A percentile compares a stretch with the other conserved stretches of the same genome.
phyloP scores from a whole-genome alignment of 164 flowering plant species.

The Umbilicus rupestris region DNA sequence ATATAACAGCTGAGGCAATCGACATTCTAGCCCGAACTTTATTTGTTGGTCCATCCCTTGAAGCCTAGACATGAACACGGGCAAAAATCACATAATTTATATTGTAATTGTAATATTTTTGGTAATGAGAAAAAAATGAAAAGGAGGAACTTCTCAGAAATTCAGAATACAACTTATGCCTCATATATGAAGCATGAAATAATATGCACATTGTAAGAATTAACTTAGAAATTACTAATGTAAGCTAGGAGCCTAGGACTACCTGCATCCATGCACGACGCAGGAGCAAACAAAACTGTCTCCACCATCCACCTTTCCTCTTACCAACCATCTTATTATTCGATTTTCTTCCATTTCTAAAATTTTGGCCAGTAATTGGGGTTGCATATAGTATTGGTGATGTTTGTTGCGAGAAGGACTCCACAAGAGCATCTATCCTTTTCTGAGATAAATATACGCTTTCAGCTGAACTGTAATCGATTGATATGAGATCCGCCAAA shows the following conservation, averaged over 20 bases:
- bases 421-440: constrained; percentile 79
- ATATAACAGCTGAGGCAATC: constrained; percentile 90
- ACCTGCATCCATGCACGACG: constrained; percentile 99
- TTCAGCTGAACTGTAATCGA: constrained; percentile 82
- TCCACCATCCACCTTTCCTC: constrained; percentile 78
- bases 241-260: too few species aligned
- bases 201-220: not conserved
- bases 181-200: not conserved
- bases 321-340: constrained; percentile 24
- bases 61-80: constrained; percentile 19
- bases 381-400: constrained; percentile 49
- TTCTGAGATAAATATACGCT: constrained; percentile 69
- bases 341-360: constrained; percentile 14
- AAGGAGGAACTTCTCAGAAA: not conserved
- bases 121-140: not conserved
- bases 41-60: constrained; percentile 96
- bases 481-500: constrained; percentile 93
- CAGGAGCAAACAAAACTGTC: constrained; percentile 77
- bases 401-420: constrained; percentile 48
- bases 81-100: not conserved
- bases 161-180: not conserved
- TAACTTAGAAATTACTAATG: not conserved
- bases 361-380: constrained; percentile 30
- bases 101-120: not conserved
- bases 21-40: constrained; percentile 96